Percentiles rank a stretch among this genome's conserved stretches.
phyloP scores from a whole-genome alignment of 441 rosid species.

The Rhodomyrtus psidioides region DNA sequence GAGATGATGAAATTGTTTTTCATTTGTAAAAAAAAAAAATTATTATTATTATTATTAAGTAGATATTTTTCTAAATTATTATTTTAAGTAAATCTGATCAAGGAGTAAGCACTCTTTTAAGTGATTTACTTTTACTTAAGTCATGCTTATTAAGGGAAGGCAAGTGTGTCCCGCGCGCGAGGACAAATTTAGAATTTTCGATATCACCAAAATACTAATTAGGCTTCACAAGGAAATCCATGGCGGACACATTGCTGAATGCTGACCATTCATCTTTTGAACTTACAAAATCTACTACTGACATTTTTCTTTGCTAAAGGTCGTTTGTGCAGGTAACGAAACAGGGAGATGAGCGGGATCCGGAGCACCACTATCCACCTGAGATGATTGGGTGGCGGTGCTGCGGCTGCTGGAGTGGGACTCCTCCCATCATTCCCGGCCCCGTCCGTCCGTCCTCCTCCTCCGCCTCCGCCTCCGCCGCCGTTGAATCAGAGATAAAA shows the following conservation, averaged over 20 bases:
- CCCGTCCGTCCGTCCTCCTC: background rate
- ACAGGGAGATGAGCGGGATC: background rate
- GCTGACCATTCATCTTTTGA: background rate
- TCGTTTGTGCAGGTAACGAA: background rate
- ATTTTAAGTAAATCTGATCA: background rate
- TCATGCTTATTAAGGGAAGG: background rate
- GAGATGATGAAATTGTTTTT: background rate
- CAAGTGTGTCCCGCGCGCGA: accelerated
- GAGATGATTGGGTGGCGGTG: background rate
- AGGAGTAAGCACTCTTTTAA: accelerated
- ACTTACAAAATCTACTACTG: background rate
- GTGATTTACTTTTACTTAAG: background rate
- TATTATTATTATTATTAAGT: accelerated
- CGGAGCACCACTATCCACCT: background rate
- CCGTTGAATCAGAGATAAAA: background rate
- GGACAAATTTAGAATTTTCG: no score
- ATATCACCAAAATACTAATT: background rate
- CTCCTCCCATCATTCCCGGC: background rate
- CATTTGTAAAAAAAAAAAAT: accelerated
- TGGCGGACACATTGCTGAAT: background rate
- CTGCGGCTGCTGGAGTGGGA: background rate
- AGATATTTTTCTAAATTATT: background rate
- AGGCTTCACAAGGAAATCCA: background rate
- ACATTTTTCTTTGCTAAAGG: background rate
- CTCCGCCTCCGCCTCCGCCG: background rate